A percentile compares a stretch with the other conserved stretches of the same genome.
Conservation (phyloP, 805 yeast genomes). For the Teunomyces barrocoloradensis region DNA sequence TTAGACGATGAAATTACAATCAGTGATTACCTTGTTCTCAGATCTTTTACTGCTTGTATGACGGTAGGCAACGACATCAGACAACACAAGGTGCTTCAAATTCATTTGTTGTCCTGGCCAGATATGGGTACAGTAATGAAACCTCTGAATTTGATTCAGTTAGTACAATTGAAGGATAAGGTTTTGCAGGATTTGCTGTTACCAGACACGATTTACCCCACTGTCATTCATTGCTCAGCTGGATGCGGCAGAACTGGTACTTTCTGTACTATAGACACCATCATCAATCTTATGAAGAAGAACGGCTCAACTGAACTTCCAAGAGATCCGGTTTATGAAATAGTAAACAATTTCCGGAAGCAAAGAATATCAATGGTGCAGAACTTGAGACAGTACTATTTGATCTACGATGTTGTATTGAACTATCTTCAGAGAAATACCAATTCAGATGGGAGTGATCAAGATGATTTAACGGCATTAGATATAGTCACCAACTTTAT, state of each 20-base stretch:
- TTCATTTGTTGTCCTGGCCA: slow-evolving; percentile 81
- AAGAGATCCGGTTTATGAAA: slow-evolving; percentile 43
- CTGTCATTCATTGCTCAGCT: slow-evolving; percentile 62
- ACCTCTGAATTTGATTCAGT: slow-evolving; percentile 53
- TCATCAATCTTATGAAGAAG: slow-evolving; percentile 20
- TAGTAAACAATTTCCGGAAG: slow-evolving; percentile 47
- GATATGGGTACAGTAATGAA: slow-evolving; percentile 69
- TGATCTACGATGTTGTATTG: slow-evolving; percentile 44
- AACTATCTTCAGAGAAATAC: slow-evolving; percentile 13
- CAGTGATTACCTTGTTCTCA: slow-evolving; percentile 11
- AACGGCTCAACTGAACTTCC: slow-evolving; percentile 13
- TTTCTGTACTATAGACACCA: slow-evolving; percentile 36
- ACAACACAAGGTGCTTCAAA: slow-evolving; percentile 56
- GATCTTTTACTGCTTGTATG: slow-evolving; percentile 15
- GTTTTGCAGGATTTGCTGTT: slow-evolving; percentile 9
- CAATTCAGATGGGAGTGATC: background rate
- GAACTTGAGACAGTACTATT: slow-evolving; percentile 51
- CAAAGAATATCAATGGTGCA: slow-evolving; percentile 61
- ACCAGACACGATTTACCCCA: slow-evolving; percentile 7
- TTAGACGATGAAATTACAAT: slow-evolving; percentile 1
- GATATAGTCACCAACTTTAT: slow-evolving; percentile 10
- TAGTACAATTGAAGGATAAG: slow-evolving; percentile 32
- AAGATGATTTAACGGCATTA: slow-evolving; percentile 9
- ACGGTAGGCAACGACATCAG: slow-evolving; percentile 4
- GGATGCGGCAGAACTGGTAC: slow-evolving; percentile 77